Evolutionary conservation across 768 basidiomycete species (phyloP).

Genomic region (Asterophora parasitica): DNA sequence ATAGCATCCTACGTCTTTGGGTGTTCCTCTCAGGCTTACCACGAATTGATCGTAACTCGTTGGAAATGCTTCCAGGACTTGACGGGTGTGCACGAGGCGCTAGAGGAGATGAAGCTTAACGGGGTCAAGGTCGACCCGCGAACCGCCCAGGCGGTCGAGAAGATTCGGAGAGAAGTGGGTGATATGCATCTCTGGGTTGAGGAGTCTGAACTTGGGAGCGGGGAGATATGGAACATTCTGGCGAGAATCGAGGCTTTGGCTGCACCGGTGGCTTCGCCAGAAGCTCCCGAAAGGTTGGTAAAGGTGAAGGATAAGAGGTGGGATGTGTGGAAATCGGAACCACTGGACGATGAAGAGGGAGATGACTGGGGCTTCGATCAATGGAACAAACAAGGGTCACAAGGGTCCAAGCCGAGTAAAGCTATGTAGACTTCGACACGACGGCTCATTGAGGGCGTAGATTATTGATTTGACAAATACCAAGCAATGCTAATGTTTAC

Average conservation of each 20-base stretch:
- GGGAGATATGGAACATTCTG: conserved; percentile 49
- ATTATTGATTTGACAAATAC: neutral
- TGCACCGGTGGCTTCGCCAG: conserved; percentile 6
- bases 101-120: conserved; percentile 81
- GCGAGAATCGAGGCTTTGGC: conserved; percentile 44
- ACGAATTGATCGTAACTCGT: conserved; percentile 80
- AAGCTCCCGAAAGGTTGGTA: neutral
- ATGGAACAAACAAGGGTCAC: conserved; percentile 31
- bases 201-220: conserved; percentile 39
- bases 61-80: conserved; percentile 86
- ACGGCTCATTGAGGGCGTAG: neutral
- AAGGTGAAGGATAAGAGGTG: conserved; percentile 22
- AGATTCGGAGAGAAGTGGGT: conserved; percentile 58
- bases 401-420: neutral
- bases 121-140: conserved; percentile 60
- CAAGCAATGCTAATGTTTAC: neutral
- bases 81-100: conserved; percentile 61
- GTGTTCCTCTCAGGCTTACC: conserved; percentile 84
- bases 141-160: conserved; percentile 60
- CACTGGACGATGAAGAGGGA: conserved; percentile 22
- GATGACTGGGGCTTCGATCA: conserved; percentile 48
- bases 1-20: conserved; percentile 84
- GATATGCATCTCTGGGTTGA: conserved; percentile 49
- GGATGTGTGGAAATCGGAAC: conserved; percentile 46
- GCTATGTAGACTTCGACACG: neutral